Conservation (phyloP, 345 rosid species). For the Aurinia saxatilis region DNA sequence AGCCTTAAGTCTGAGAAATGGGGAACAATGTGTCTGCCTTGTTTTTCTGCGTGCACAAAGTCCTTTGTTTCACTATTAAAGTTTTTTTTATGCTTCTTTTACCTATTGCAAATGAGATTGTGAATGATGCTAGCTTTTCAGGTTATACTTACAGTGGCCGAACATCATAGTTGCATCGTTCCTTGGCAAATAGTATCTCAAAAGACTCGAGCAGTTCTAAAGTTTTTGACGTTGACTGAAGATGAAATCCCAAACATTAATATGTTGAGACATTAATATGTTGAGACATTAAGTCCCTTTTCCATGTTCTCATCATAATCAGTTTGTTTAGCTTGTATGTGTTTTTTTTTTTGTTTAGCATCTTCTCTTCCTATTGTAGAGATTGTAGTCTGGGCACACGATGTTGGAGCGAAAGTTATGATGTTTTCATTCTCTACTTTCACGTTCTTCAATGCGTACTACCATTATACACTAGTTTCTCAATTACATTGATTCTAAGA, state of each 20-base stretch:
- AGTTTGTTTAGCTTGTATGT: background rate
- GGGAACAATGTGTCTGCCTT: background rate
- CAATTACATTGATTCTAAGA: too few relatives aligned
- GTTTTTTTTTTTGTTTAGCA: conserved; percentile 31
- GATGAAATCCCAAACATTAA: conserved; percentile 59
- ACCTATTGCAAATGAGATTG: conserved; percentile 2
- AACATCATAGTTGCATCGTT: conserved; percentile 90
- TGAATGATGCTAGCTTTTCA: conserved; percentile 33
- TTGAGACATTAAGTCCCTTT: conserved; percentile 32
- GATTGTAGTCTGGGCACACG: conserved; percentile 63
- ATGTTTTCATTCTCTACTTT: too few relatives aligned
- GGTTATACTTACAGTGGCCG: conserved; percentile 72
- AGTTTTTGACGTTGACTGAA: conserved; percentile 51
- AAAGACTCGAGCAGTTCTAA: conserved; percentile 69
- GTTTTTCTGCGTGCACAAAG: background rate
- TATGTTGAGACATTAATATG: conserved; percentile 41
- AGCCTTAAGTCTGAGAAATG: background rate
- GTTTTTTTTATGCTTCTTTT: too few relatives aligned
- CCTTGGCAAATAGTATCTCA: conserved; percentile 94
- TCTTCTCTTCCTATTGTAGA: conserved; percentile 73
- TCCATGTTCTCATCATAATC: background rate
- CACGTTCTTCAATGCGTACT: too few relatives aligned
- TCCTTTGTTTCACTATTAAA: background rate
- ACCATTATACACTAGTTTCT: too few relatives aligned
- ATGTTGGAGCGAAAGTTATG: conserved; percentile 70